Evolutionary conservation across 164 flowering plant genomes (phyloP), one percentile per base, ranked within the genome.

Genomic region (Berberis vulgaris): DNA sequence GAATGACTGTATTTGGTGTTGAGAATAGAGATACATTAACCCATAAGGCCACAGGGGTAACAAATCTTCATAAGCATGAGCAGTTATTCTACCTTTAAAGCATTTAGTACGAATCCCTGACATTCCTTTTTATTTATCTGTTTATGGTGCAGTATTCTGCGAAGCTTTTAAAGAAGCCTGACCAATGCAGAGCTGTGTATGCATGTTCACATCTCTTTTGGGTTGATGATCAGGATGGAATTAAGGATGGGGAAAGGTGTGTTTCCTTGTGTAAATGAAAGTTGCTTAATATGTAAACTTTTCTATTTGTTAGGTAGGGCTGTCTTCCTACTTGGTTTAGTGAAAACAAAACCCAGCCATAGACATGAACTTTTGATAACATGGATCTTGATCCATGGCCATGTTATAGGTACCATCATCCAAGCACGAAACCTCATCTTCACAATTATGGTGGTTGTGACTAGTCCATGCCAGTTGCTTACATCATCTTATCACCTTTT

Each of bases 21-120:
- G 99, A 95, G 79, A 95, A 91, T 65, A 82, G 94, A 71, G 99
- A 91, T 79, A 91, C 97, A 11, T 78, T 95, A 42, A 91, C 99
- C n/a, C 97, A 91, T 71, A 91, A 95, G 75, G 94, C 97, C 45
- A 91, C 99, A 4, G 99, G 99, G 97, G 99, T 95, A 87, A 72
- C 61, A 7, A 42, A 58, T 38, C 45, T 50, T 26, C 11, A 49
- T 49, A 42, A 59, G 1, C 52, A 26, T 54, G 50, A 45, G 63
- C 67, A 13, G 44, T 8, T 5, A 43, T 10, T 57, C 60, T 62
- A 62, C 50, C 61, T 11, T 39, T 38, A 39, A 26, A 9, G 39
- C 7, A 6, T 62, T 42, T 54, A 43, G 59, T 42, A 64, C 61
- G 46, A 61, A 66, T 61, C 40, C 26, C 57, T 67, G 12, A 61